Evolutionary conservation across 2,329 filamentous ascomycete species (phyloP), one percentile per base, ranked within the genome.

Genomic region (Aspergillus neotritici): DNA sequence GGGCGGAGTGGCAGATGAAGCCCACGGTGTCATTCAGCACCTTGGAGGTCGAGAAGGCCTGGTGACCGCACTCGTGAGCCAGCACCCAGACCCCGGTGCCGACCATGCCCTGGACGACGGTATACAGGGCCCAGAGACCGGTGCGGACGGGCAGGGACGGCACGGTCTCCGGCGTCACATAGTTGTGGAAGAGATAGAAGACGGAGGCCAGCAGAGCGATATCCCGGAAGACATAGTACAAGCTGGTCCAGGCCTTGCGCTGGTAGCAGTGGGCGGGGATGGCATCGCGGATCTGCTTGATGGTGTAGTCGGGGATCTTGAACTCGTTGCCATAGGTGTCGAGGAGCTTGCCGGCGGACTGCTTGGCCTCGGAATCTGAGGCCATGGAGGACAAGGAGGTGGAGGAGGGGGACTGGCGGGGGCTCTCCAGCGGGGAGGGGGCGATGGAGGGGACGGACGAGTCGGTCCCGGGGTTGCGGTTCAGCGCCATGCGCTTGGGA

Each of bases 231-330:
- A 97, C 90, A 70, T 97, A 97, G 61, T 66, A 72, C 64, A 96
- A 75, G 54, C 90, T 85, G 53, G 73, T 81, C 53, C 80, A 65
- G 49, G 80, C 86, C 36, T 87, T 94, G 49, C 93, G 85, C 75
- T 96, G 78, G 69, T 86, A 97, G 79, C 93, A 98, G 78, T 96
- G 93, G 71, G 90, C 88, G 53, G 93, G 93, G 56, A 98, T 98
- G 66, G 93, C 93, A 72, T 95, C 86, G 62, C 88, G 84, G 65
- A 98, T 91, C 65, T 98, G 81, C 77, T 95, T 95, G 78, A 98
- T 94, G 64, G 89, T 94, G 76, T 86, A 98, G 71, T 97, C 84
- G 55, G 93, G 93, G 44, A 94, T 78, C 68, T 87, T 77, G 75
- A 98, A 98, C 62, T 89, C 79, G 70, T 97, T 95, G 70, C 93